Evolutionary conservation across 106 monocot species (phyloP).

Genomic region (Triglochin maritima): DNA sequence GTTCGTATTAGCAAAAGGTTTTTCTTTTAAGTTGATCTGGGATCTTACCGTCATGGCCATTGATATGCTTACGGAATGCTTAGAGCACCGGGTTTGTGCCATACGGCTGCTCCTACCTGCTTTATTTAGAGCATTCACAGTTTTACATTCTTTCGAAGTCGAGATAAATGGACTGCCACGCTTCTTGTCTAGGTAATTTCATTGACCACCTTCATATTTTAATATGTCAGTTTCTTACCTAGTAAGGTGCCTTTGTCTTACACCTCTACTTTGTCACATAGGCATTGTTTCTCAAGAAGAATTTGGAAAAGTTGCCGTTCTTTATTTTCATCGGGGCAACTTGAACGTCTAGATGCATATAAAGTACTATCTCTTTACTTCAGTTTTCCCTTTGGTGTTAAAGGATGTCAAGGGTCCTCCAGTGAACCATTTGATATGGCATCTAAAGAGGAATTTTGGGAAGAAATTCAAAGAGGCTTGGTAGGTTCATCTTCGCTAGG

Average conservation of each 20-base stretch:
- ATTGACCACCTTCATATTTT: neutral
- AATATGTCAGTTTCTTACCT: neutral
- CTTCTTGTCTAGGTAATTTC: slow-evolving; percentile 36
- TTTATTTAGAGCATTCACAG: slow-evolving; percentile 28
- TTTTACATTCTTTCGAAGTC: slow-evolving; percentile 23
- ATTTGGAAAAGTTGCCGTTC: slow-evolving; percentile 51
- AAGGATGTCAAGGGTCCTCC: slow-evolving; percentile 1
- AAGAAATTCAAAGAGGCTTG: slow-evolving; percentile 67
- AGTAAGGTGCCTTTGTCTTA: neutral
- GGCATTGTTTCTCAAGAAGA: slow-evolving; percentile 37
- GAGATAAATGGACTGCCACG: slow-evolving; percentile 9
- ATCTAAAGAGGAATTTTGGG: slow-evolving; percentile 46
- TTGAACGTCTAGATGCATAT: slow-evolving; percentile 69
- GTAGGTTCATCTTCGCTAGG: slow-evolving; percentile 17
- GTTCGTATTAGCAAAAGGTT: slow-evolving; percentile 1
- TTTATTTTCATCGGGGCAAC: slow-evolving; percentile 47
- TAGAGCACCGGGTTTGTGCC: slow-evolving; percentile 35
- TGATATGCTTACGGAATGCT: slow-evolving; percentile 28
- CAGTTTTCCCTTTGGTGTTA: slow-evolving; percentile 10
- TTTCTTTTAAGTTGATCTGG: slow-evolving; percentile 41
- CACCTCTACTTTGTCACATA: slow-evolving; percentile 12
- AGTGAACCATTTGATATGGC: slow-evolving; percentile 33
- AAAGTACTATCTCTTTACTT: slow-evolving; percentile 43
- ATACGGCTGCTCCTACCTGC: slow-evolving; percentile 44
- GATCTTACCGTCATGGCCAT: slow-evolving; percentile 39